Conservation (phyloP, 176 grass and related monocot genomes). For the Rhynchospora tenuis region DNA sequence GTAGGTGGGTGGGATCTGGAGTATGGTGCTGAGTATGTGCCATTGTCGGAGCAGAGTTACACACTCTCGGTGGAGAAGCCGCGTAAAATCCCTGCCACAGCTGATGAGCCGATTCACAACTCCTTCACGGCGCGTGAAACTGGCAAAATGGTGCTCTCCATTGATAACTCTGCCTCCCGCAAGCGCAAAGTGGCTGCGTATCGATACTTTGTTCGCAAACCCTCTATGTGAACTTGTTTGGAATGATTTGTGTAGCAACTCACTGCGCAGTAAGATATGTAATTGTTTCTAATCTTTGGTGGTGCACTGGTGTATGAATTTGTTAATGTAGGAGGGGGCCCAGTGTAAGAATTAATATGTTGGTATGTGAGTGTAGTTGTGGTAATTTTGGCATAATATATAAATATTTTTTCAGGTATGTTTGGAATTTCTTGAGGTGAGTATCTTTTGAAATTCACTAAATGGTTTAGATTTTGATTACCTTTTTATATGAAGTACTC, state of each 20-base stretch:
- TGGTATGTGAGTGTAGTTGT: constrained; percentile 11
- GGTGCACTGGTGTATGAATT: neutral
- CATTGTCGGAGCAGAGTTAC: constrained; percentile 59
- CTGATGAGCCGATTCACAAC: constrained; percentile 71
- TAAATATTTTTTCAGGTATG: constrained; percentile 15
- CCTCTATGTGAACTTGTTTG: constrained; percentile 28
- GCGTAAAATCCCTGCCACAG: constrained; percentile 38
- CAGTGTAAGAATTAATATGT: neutral
- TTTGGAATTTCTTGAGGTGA: neutral
- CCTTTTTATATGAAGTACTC: too few relatives aligned
- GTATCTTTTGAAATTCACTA: too few relatives aligned
- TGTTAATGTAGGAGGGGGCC: neutral
- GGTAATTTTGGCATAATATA: constrained; percentile 26
- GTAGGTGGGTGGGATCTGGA: constrained; percentile 89
- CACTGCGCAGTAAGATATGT: neutral
- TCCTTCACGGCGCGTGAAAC: constrained; percentile 65
- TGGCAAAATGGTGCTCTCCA: constrained; percentile 90
- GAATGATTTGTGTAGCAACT: constrained; percentile 13
- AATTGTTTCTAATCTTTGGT: constrained; percentile 7
- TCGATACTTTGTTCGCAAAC: constrained; percentile 85
- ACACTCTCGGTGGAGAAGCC: constrained; percentile 77
- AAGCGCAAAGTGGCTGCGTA: constrained; percentile 91
- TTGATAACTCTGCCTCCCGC: constrained; percentile 75
- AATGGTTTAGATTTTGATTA: too few relatives aligned
- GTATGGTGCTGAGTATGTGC: constrained; percentile 91